Base-by-base conservation (phyloP, 208 protist species). In the Crithidia acanthocephali region DNA sequence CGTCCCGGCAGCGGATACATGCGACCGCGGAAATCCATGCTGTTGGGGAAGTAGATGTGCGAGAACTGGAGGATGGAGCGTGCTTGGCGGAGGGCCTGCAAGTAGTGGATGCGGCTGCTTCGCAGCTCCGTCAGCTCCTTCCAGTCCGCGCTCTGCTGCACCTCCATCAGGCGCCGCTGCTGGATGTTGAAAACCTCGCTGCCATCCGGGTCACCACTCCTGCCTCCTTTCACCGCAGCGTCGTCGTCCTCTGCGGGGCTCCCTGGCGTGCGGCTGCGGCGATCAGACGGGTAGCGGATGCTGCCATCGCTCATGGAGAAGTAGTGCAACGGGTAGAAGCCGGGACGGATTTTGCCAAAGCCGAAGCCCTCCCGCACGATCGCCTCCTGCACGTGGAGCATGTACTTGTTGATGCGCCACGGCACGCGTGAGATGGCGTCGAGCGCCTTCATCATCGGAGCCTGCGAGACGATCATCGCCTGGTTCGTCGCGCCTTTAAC, bases 11-110 rank as follows among this genome's bases (percentile, higher is more conserved):
- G 93, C 4, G 98, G 97, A 84, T 99, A 99, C 70, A 98, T 98
- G 61, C 99, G 96, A 20, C 99, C 99, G 45, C 99, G 88, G 68
- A 99, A 99, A 79, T 99, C 99, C 74, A 99, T 83, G 79, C 98
- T 99, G 80, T 99, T 98, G 18, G 99, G 98, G 69, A 99, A 98
- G 84, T 99, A 99, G 65, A 99, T 81, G 69, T 97, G 91, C 35
- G 88, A 95, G 71, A 95, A 95, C 70, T 95, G 85, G 3, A 95
- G 84, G 35, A 97, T 83, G 20, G 90, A 94, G 20, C 93, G 88
- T 11, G 91, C 93, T 76, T 95, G 90, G n/a, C 93, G 93, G 53
- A 97, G 80, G 0, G 91, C 91, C 52, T 95, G 90, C 27, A 97
- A 77, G 76, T 95, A 95, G 78, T 95, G 90, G 56, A 93, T 93